Base-by-base conservation (phyloP, 352 stramenopile species). In the Poterioochromonas sp. region DNA sequence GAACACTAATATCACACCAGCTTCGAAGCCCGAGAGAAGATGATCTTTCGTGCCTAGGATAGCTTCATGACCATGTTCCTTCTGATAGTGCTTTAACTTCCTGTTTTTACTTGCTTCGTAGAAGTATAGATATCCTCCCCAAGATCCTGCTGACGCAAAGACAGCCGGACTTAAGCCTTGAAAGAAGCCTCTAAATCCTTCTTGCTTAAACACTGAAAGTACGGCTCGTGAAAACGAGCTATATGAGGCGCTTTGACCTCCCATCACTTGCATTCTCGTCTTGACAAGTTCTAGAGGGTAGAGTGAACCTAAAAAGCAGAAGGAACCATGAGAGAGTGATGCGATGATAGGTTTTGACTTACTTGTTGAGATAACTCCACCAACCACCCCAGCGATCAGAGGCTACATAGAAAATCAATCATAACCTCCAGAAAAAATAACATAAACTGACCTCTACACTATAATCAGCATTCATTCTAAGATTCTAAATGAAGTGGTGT, bases 251-350 rank as follows among this genome's bases (percentile, higher is more conserved):
- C 34, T 43, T 37, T 32, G 15, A 32, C 5, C 32, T 26, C 76
- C 78, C 49, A 91, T 91, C 47, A 98, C 94, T 84, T 99, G 95
- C 81, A 98, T 95, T 60, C 94, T 89, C 44, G 96, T 90, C 84
- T 98, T 98, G 76, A 99, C 89, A 43, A 98, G 87, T 79, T 99
- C 95, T 49, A 99, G 82, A 63, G 95, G 95, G 82, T 98, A 97
- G 39, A 98, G 83, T 69, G 92, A 76, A 47, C 87, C 84, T 73
- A 73, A 3, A 73, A 53, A n/a, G n/a, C n/a, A n/a, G n/a, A 53
- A 22, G 44, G 44, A 22, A 20, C 22, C 11, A 22, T 20, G 44
- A 53, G 11, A 53, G 44, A 53, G 44, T 11, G 11, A 20, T 53
- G 22, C 11, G 44, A 22, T 11, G 54, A n/a, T n/a, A n/a, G n/a